Conservation (phyloP, 2,329 filamentous ascomycete species). For the Diaporthe destruens region DNA sequence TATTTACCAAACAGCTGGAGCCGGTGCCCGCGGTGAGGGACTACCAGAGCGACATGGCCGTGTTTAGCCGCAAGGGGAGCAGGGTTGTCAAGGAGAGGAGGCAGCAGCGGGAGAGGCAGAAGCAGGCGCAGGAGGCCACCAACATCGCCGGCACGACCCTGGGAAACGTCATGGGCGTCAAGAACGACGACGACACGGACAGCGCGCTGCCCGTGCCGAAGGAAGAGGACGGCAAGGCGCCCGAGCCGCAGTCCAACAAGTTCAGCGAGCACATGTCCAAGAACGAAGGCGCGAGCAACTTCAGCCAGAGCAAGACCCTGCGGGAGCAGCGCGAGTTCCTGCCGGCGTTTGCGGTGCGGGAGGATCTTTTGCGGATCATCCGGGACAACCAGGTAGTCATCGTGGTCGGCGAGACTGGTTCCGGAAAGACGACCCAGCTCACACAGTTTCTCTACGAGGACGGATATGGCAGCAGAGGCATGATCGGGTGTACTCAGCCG, state of each 20-base stretch:
- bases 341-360: slow-evolving; percentile 94
- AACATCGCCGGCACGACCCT: slow-evolving; percentile 91
- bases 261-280: slow-evolving; percentile 94
- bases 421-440: slow-evolving; percentile 96
- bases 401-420: slow-evolving; percentile 96
- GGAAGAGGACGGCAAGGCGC: slow-evolving; percentile 70
- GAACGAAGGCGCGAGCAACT: slow-evolving; percentile 86
- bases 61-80: slow-evolving; percentile 96
- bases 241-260: slow-evolving; percentile 67
- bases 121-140: slow-evolving; percentile 94
- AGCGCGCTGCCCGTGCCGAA: slow-evolving; percentile 83
- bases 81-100: slow-evolving; percentile 91
- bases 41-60: slow-evolving; percentile 97
- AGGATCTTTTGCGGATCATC: slow-evolving; percentile 91
- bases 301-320: slow-evolving; percentile 92
- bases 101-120: slow-evolving; percentile 92
- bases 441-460: slow-evolving; percentile 98
- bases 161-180: slow-evolving; percentile 95
- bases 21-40: slow-evolving; percentile 94
- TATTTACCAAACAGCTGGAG: slow-evolving; percentile 97
- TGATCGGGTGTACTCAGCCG: slow-evolving; percentile 97
- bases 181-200: slow-evolving; percentile 93
- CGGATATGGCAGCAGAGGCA: slow-evolving; percentile 86
- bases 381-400: slow-evolving; percentile 97
- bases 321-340: slow-evolving; percentile 93